These are phyloP conservation scores for Beauveria sp. DNA, from an alignment of 2,329 filamentous ascomycete species.

Conservation along the genomic window DNA sequence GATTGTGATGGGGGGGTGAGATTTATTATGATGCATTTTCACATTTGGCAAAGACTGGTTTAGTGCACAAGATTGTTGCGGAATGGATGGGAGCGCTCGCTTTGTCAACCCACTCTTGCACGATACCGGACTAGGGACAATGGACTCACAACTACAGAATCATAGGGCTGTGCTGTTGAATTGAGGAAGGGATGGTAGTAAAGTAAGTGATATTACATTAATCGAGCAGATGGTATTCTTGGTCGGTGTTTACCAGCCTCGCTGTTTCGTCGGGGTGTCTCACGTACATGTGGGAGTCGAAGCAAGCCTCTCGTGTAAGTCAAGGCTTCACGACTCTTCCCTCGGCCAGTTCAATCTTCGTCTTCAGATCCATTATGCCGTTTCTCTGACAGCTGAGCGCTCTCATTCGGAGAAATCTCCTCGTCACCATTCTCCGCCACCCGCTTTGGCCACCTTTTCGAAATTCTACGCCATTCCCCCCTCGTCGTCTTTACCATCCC, in stretches of 20 bases:
- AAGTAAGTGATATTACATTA: background rate
- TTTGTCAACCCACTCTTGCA: background rate
- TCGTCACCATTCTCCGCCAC: conserved; percentile 16
- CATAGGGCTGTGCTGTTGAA: background rate
- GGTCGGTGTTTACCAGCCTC: background rate
- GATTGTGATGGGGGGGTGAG: no score
- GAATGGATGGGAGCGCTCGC: background rate
- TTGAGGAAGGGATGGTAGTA: no score
- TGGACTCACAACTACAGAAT: no score
- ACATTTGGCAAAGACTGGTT: no score
- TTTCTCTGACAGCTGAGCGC: conserved; percentile 13
- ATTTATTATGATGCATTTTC: no score
- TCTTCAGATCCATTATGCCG: background rate
- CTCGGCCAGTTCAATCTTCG: no score
- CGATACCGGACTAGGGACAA: no score
- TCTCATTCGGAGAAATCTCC: background rate
- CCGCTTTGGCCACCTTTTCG: no score
- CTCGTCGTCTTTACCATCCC: no score
- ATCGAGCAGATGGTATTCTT: background rate
- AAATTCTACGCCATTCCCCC: no score
- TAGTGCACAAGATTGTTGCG: no score
- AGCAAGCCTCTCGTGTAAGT: background rate
- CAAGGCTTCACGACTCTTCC: background rate
- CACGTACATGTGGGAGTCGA: background rate
- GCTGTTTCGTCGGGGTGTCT: background rate